Evolutionary conservation across 192 early-diverging fungal species (phyloP).

Genomic region (Backusella liffmaniae): DNA sequence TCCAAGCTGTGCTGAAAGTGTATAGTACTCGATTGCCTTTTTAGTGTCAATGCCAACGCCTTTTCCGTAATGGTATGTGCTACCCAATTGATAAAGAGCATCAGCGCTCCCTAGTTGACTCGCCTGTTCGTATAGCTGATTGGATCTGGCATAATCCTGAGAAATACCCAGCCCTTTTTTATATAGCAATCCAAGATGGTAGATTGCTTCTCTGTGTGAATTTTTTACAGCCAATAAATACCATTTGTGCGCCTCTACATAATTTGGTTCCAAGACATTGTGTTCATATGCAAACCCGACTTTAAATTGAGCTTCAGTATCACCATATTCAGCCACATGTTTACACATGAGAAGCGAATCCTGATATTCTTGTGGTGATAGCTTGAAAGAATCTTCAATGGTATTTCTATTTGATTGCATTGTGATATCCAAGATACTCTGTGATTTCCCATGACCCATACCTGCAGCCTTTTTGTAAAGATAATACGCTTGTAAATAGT

Average conservation of each 20-base stretch:
- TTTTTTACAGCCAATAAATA: not conserved
- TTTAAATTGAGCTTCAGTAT: not conserved
- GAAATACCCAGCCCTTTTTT: not conserved
- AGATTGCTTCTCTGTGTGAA: not conserved
- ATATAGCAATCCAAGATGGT: not conserved
- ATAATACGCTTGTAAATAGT: not conserved
- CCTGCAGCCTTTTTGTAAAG: not conserved
- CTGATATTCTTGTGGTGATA: not conserved
- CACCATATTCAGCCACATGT: not conserved
- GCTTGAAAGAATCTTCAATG: not conserved
- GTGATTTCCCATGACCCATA: not conserved
- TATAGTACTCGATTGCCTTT: not conserved
- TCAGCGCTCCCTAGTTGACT: not conserved
- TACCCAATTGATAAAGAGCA: not conserved
- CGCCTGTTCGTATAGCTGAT: not conserved
- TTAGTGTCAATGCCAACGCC: not conserved
- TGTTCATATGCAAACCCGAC: not conserved
- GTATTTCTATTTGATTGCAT: not conserved
- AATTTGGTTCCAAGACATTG: not conserved
- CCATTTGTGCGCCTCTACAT: not conserved
- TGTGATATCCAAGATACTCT: not conserved
- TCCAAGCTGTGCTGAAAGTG: not conserved
- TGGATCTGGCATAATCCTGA: not conserved
- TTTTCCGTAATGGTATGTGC: not conserved
- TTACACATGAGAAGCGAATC: not conserved